phyloP scores from a whole-genome alignment of 306 rosid species.

The Sicyos baderoa region DNA sequence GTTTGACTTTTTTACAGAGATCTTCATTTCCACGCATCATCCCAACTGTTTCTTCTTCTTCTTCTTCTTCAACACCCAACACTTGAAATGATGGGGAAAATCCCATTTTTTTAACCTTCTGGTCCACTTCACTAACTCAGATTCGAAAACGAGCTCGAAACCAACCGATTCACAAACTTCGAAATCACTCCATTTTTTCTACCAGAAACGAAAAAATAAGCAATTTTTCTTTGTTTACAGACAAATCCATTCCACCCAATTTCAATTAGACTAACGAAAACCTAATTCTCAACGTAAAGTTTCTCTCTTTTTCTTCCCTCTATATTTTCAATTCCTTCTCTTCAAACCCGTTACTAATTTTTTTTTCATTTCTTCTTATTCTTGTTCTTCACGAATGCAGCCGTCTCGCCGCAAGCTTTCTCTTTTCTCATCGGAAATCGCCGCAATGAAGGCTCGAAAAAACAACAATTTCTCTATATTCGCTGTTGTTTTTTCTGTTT shows the following conservation, averaged over 20 bases:
- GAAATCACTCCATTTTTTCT: conserved; percentile 40
- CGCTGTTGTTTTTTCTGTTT: conserved; percentile 44
- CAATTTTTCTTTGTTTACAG: conserved; percentile 31
- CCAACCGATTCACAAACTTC: conserved; percentile 33
- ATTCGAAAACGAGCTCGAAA: conserved; percentile 1
- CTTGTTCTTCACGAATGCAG: conserved; percentile 35
- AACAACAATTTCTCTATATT: conserved; percentile 50
- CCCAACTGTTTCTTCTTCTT: not conserved
- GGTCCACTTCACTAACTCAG: conserved; percentile 12
- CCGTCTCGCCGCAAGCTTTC: conserved; percentile 43
- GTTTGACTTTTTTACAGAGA: not conserved
- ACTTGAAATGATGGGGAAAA: not conserved
- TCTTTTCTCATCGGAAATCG: conserved; percentile 33
- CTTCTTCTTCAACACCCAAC: conserved; percentile 2
- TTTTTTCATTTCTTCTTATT: not conserved
- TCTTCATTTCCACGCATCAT: not conserved
- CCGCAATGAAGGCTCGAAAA: conserved; percentile 61
- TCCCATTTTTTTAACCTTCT: not conserved
- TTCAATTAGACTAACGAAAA: conserved; percentile 37
- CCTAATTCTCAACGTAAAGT: conserved; percentile 24
- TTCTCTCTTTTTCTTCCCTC: conserved; percentile 26
- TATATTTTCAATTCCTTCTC: conserved; percentile 29
- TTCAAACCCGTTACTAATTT: conserved; percentile 14
- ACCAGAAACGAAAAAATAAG: conserved; percentile 29
- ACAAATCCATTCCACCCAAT: conserved; percentile 70